These are phyloP conservation scores for Laguncularia racemosa DNA, from an alignment of 345 rosid species.

Conservation along the genomic window DNA sequence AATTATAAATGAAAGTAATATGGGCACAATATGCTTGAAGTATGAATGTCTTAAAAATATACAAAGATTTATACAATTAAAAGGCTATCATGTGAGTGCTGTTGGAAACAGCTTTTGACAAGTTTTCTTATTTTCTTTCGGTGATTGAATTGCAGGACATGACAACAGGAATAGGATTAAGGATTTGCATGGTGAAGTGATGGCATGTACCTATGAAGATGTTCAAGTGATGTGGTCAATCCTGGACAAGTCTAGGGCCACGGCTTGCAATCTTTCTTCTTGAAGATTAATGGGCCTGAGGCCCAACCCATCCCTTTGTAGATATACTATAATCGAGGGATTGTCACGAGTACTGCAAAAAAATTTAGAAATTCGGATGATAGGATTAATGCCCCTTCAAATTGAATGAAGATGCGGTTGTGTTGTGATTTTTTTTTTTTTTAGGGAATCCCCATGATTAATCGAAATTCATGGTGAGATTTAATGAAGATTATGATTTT, in stretches of 20 bases:
- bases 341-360: no score
- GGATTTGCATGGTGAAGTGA: slow-evolving; percentile 83
- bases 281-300: slow-evolving; percentile 5
- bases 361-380: not conserved
- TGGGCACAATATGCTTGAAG: no score
- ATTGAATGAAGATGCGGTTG: no score
- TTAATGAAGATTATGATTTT: slow-evolving; percentile 5
- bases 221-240: slow-evolving; percentile 97
- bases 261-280: slow-evolving; percentile 38
- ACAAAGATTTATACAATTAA: no score
- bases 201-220: slow-evolving; percentile 90
- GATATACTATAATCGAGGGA: not conserved
- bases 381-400: not conserved
- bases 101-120: no score
- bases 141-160: slow-evolving; percentile 26
- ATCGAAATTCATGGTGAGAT: slow-evolving; percentile 27
- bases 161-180: slow-evolving; percentile 35
- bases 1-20: no score
- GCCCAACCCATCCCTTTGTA: slow-evolving; percentile 3
- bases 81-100: no score
- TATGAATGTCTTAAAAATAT: no score
- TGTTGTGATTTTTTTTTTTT: not conserved
- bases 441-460: slow-evolving; percentile 31
- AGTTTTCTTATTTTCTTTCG: not conserved
- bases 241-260: slow-evolving; percentile 78